Evolutionary conservation across 1,284 basidiomycete genomes (phyloP).

Genomic region (Tetrapyrgos nigripes): DNA sequence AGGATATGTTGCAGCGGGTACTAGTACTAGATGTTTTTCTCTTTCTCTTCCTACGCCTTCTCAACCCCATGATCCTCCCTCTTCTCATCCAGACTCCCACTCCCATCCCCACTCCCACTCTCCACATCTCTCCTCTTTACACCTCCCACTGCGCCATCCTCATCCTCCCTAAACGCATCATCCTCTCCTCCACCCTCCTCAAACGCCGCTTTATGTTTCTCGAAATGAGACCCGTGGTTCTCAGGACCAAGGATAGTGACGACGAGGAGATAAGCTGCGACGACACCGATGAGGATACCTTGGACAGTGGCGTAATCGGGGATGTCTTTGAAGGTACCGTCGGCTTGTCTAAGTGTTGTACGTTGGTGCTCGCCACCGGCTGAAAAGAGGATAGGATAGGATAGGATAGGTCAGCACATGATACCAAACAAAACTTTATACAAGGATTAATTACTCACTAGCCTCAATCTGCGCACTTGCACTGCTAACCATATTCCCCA

Average conservation of each 20-base stretch:
- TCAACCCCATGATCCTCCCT: background rate
- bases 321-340: constrained; percentile 53
- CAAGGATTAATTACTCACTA: constrained; percentile 47
- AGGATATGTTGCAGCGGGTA: background rate
- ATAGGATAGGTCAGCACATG: background rate
- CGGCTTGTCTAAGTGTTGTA: constrained; percentile 51
- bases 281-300: constrained; percentile 57
- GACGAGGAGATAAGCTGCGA: constrained; percentile 70
- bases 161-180: background rate
- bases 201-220: constrained; percentile 51
- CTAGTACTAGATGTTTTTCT: background rate
- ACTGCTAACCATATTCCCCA: constrained; percentile 89
- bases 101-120: background rate
- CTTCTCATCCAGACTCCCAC: background rate
- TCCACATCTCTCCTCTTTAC: background rate
- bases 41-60: background rate
- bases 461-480: constrained; percentile 94
- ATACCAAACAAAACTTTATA: background rate
- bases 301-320: constrained; percentile 84
- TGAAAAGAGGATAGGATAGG: constrained; percentile 29
- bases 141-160: background rate
- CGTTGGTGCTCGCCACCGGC: constrained; percentile 66
- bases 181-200: background rate
- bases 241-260: constrained; percentile 78
- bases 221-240: constrained; percentile 86